A percentile compares a stretch with the other conserved stretches of the same genome.
Conservation (phyloP, 208 protist genomes). For the Angomonas deanei region DNA sequence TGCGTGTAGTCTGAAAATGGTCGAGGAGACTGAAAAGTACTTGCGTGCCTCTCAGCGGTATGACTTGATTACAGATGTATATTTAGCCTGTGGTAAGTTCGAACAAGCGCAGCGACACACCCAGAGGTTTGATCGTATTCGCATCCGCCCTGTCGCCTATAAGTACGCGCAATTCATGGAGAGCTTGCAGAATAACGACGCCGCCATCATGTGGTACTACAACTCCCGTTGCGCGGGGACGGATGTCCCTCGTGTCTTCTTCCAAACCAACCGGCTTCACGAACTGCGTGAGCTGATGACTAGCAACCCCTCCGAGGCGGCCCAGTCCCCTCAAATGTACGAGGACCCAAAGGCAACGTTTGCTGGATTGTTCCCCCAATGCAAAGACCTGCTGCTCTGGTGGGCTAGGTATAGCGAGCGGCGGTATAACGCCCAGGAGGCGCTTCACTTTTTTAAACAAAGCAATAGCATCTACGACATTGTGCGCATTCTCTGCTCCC, state of each 20-base stretch:
- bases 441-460: constrained; percentile 89
- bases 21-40: constrained; percentile 88
- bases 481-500: constrained; percentile 88
- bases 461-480: constrained; percentile 85
- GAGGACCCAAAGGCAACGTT: constrained; percentile 37
- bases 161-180: constrained; percentile 94
- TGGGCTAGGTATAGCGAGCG: constrained; percentile 92
- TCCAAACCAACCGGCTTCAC: constrained; percentile 67
- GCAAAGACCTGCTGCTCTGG: constrained; percentile 87
- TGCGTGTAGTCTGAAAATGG: constrained; percentile 93
- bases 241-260: constrained; percentile 93
- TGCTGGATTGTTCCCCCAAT: constrained; percentile 52
- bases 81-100: constrained; percentile 91
- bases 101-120: constrained; percentile 90
- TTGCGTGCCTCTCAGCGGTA: constrained; percentile 79
- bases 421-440: constrained; percentile 71
- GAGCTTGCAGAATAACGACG: constrained; percentile 87
- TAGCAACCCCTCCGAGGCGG: constrained; percentile 2
- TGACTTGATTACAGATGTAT: constrained; percentile 93
- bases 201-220: constrained; percentile 90
- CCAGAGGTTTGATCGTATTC: constrained; percentile 90
- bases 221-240: constrained; percentile 82
- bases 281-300: constrained; percentile 87
- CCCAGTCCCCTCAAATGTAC: neutral
- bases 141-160: constrained; percentile 90